These are phyloP conservation scores for Penicillium sumatraense DNA, from an alignment of 2,329 filamentous ascomycete genomes.

Conservation along the genomic window DNA sequence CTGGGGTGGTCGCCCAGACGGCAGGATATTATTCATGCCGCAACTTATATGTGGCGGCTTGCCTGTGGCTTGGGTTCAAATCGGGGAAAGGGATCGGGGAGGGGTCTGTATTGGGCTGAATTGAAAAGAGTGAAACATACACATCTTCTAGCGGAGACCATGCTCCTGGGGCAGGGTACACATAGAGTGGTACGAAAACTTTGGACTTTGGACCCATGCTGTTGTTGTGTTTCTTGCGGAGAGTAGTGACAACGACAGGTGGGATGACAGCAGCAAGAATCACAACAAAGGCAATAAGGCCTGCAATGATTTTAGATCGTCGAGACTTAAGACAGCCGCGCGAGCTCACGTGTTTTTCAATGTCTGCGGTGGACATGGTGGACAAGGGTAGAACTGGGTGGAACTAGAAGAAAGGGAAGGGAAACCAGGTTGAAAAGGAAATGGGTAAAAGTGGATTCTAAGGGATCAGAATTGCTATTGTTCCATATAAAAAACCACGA, in stretches of 20 bases:
- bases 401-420: constrained; percentile 3
- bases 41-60: constrained; percentile 10
- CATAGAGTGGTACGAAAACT: constrained; percentile 55
- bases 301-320: constrained; percentile 34
- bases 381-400: not conserved
- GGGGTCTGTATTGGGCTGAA: constrained; percentile 8
- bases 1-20: constrained; percentile 10
- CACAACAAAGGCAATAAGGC: constrained; percentile 32
- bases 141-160: constrained; percentile 52
- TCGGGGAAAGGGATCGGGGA: constrained; percentile 9
- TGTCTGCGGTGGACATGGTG: constrained; percentile 24
- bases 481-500: constrained; percentile 15
- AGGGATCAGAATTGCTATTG: not conserved
- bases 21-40: constrained; percentile 14
- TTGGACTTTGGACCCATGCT: constrained; percentile 43
- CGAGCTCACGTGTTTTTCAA: constrained; percentile 40
- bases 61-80: constrained; percentile 15
- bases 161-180: constrained; percentile 53
- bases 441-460: constrained; percentile 17
- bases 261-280: constrained; percentile 39
- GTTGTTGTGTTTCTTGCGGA: constrained; percentile 39
- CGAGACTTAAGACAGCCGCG: constrained; percentile 33
- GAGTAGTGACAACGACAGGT: constrained; percentile 38
- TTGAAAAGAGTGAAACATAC: constrained; percentile 38
- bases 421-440: constrained; percentile 12